Percentiles rank a stretch among this genome's conserved stretches.
phyloP scores from a whole-genome alignment of 2,329 filamentous ascomycete genomes.

The Aspergillus brunneoviolaceus region DNA sequence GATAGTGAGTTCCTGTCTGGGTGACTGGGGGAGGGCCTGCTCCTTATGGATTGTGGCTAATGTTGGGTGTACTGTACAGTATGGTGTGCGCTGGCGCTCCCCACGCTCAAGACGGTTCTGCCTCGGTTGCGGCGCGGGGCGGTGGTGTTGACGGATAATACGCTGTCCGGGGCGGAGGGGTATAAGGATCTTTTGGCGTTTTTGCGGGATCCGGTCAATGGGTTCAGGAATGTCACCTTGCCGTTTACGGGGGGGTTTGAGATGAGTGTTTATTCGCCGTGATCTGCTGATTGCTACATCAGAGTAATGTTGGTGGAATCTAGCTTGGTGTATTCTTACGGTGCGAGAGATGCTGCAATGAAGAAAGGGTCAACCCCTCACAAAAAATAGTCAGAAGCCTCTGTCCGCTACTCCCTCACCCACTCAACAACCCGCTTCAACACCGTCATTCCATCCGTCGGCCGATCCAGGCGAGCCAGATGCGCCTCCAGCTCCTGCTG shows the following conservation, averaged over 20 bases:
- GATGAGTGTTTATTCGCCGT: slow-evolving; percentile 41
- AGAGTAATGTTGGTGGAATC: too few relatives aligned
- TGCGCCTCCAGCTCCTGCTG: background rate
- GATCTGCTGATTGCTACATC: too few relatives aligned
- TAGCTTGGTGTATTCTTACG: too few relatives aligned
- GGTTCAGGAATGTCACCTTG: slow-evolving; percentile 52
- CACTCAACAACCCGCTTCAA: slow-evolving; percentile 1
- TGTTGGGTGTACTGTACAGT: slow-evolving; percentile 25
- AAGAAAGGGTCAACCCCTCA: too few relatives aligned
- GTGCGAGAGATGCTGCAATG: too few relatives aligned
- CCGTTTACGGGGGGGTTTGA: slow-evolving; percentile 53
- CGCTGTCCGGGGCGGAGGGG: slow-evolving; percentile 25
- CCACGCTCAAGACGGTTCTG: slow-evolving; percentile 37
- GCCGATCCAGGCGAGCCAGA: background rate
- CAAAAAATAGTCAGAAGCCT: too few relatives aligned
- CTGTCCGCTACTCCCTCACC: background rate
- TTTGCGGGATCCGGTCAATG: slow-evolving; percentile 47
- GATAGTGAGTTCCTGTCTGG: slow-evolving; percentile 53
- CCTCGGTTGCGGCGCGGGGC: slow-evolving; percentile 38
- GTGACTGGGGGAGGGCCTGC: too few relatives aligned
- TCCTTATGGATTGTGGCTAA: background rate
- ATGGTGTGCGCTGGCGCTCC: slow-evolving; percentile 41
- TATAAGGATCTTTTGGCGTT: slow-evolving; percentile 50
- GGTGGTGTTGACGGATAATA: slow-evolving; percentile 42
- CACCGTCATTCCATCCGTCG: background rate